Evolutionary conservation across 2,329 filamentous ascomycete genomes (phyloP).

Genomic region (Tolypocladium amazonense): DNA sequence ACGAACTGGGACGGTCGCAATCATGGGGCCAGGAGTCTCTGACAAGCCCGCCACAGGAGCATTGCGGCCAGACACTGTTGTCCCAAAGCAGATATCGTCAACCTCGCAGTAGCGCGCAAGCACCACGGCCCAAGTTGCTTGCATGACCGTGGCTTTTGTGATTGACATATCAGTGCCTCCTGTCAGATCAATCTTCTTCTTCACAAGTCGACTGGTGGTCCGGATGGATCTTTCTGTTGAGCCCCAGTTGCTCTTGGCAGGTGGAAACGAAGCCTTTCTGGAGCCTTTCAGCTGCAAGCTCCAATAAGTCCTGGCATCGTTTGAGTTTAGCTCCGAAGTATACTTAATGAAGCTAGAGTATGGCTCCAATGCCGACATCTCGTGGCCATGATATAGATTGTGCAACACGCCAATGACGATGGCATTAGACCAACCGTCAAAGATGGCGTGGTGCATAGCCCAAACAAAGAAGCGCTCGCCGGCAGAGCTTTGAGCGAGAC

Average conservation of each 20-base stretch:
- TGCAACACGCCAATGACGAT: conserved; percentile 3
- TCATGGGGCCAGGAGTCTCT: not conserved
- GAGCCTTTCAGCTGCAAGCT: no score
- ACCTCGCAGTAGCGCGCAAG: not conserved
- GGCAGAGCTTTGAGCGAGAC: not conserved
- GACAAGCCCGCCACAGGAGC: not conserved
- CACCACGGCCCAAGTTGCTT: not conserved
- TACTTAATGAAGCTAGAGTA: conserved; percentile 1
- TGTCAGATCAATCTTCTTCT: not conserved
- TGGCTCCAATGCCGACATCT: no score
- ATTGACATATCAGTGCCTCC: not conserved
- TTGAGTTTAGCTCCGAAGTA: not conserved
- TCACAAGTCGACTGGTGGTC: no score
- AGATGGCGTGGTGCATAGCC: conserved; percentile 14
- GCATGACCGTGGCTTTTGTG: not conserved
- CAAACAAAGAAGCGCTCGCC: conserved; percentile 9
- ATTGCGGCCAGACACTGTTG: not conserved
- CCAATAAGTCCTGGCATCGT: no score
- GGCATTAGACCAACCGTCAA: conserved; percentile 14
- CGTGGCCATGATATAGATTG: not conserved
- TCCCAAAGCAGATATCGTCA: not conserved
- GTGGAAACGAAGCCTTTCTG: no score
- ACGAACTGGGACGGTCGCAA: not conserved
- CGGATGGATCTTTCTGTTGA: no score
- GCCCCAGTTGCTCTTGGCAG: no score